These are phyloP conservation scores for Alternaria triticina DNA, from an alignment of 2,329 filamentous ascomycete species.

Conservation along the genomic window DNA sequence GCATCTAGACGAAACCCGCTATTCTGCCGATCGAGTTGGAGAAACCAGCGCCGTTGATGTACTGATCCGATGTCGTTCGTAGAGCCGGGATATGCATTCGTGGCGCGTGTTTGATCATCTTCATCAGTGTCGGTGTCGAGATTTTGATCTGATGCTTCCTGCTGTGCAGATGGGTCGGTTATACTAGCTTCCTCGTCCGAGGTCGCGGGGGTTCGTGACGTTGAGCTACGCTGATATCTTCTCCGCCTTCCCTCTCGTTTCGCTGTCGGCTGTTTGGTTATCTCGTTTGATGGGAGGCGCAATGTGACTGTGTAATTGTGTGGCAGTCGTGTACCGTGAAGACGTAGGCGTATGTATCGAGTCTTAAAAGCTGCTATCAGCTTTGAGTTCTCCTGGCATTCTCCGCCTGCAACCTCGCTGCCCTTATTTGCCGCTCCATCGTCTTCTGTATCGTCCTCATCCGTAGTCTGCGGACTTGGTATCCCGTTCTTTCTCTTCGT, in stretches of 20 bases:
- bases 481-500: constrained; percentile 16
- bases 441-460: background rate
- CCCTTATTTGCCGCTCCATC: background rate
- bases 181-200: background rate
- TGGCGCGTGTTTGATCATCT: constrained; percentile 56
- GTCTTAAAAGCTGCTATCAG: constrained; percentile 48
- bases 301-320: constrained; percentile 50
- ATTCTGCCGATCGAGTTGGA: constrained; percentile 65
- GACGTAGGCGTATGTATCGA: constrained; percentile 50
- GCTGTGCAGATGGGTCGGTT: background rate
- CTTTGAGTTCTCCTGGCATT: constrained; percentile 42
- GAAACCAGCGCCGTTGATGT: constrained; percentile 71
- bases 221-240: background rate
- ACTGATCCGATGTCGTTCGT: constrained; percentile 70
- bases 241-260: background rate
- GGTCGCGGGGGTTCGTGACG: background rate
- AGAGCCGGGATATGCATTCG: constrained; percentile 72
- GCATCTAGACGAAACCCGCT: constrained; percentile 61
- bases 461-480: constrained; percentile 4
- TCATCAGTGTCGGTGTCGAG: constrained; percentile 53
- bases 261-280: background rate
- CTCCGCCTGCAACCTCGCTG: background rate
- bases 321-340: constrained; percentile 50
- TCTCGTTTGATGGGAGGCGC: constrained; percentile 31
- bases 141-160: background rate